Evolutionary conservation across 495 filamentous ascomycete genomes (phyloP), one percentile per base, ranked within the genome.

Genomic region (Penicillium nucicola): DNA sequence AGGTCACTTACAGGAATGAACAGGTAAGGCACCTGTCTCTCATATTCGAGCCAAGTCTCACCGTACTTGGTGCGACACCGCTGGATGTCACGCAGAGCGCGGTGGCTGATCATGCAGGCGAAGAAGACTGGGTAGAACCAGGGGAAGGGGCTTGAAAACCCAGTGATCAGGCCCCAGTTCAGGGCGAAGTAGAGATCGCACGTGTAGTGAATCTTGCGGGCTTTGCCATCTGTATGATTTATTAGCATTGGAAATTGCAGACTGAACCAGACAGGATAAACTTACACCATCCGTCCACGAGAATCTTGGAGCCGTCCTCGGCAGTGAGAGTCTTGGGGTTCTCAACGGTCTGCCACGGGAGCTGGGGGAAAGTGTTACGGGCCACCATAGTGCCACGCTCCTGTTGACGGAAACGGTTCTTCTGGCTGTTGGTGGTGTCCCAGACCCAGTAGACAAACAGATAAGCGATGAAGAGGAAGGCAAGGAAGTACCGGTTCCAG

Each of bases 71-170:
- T 78, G 34, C 83, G 78, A 72, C 93, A 98, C 48, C 85, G 77
- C 57, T 87, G 77, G 50, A 95, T 91, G 70, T 98, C 93, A 48
- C 93, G 82, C 63, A 76, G 76, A 17, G 90, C 87, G 48, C 93
- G 88, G 71, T 98, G 93, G 13, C 82, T 72, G 65, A 98, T 97
- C 93, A 98, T 97, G 60, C 69, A 74, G 19, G 77, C 72, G 67
- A 98, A 98, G 77, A 98, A 98, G 35, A 88, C 66, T 11, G 91
- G 89, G 61, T 97, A 95, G 69, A 98, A 98, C 92, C 92, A 98
- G 2, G 93, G 93, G 73, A 97, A 91, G 3, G 93, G 92, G 67
- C 83, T 88, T 17, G 73, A 76, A 70, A 86, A 85, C 11, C 84
- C 84, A 19, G 81, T 84, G 59, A 87, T 78, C 36, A 84, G 55